These are phyloP conservation scores for Ocimum tenuiflorum DNA, from an alignment of 257 asterid species.

Conservation along the genomic window DNA sequence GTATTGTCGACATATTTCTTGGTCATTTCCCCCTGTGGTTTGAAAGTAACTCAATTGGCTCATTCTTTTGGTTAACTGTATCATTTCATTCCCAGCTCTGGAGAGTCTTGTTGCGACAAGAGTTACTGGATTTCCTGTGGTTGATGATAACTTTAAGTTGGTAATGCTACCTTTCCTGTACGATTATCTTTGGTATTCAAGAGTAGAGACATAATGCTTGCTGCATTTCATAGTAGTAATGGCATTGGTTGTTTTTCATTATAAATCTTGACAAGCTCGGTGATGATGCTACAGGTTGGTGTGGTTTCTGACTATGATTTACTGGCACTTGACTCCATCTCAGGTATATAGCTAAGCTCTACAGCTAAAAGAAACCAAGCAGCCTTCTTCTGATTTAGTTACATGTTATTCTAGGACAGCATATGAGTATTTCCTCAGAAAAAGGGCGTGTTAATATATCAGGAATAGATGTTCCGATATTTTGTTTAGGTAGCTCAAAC, in stretches of 20 bases:
- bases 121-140: constrained; percentile 19
- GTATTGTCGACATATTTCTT: background rate
- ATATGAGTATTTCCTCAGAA: background rate
- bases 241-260: too few relatives aligned
- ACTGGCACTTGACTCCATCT: constrained; percentile 76
- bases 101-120: constrained; percentile 17
- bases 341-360: constrained; percentile 49
- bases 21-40: too few relatives aligned
- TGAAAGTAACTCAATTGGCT: too few relatives aligned
- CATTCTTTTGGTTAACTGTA: background rate
- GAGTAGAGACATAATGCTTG: too few relatives aligned
- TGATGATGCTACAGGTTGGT: constrained; percentile 64
- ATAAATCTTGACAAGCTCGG: too few relatives aligned
- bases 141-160: constrained; percentile 19
- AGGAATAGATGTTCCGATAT: background rate
- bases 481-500: background rate
- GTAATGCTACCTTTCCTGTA: constrained; percentile 11
- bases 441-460: background rate
- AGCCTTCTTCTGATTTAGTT: background rate
- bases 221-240: too few relatives aligned
- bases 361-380: background rate
- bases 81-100: constrained; percentile 13
- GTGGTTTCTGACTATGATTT: constrained; percentile 89
- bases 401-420: constrained; percentile 10
- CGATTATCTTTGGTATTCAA: too few relatives aligned